Evolutionary conservation across 306 rosid species (phyloP), one percentile per base, ranked within the genome.

Genomic region (Castanea sativa): DNA sequence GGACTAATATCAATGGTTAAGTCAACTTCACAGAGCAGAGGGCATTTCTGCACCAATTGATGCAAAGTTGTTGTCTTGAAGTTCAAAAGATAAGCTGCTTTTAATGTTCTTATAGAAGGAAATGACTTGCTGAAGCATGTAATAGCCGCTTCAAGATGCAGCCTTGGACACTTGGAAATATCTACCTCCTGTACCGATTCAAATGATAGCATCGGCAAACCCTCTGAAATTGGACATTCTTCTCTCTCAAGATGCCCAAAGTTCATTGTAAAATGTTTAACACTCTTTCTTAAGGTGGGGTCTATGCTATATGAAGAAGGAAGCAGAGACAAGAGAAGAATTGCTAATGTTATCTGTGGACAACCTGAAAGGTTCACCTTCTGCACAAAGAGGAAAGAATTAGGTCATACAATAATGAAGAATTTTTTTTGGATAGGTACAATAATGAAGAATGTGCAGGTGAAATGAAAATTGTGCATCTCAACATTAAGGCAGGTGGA

Each of bases 151-250:
- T 88, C 83, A 78, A 89, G 86, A 80, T 57, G 75, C 78, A 93
- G 74, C 69, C 85, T 83, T 65, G 52, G 85, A 82, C 98, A 91
- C 86, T 91, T 91, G 9, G 97, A 93, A 76, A 93, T 88, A 82
- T 91, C 90, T 81, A 93, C 92, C 81, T 93, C 94, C 84, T 87
- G 86, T 52, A 93, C 89, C 64, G 80, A 83, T 74, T 89, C 87
- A 83, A 89, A 91, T 75, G 89, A 80, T 68, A 74, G 10, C 57
- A 76, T 86, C 19, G 83, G 87, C 27, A 74, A 64, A 53, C 65
- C 76, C 79, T 45, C 86, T 61, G 77, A 79, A 51, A 73, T 33
- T 41, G 56, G 76, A 72, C 10, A 33, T 73, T 55, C 79, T 63
- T 80, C 83, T 82, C 80, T 78, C 51, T 27, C 59, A 65, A 83